A percentile compares a stretch with the other conserved stretches of the same genome.
Conservation (phyloP, 2,329 filamentous ascomycete genomes). For the Magnaporthales sp. region DNA sequence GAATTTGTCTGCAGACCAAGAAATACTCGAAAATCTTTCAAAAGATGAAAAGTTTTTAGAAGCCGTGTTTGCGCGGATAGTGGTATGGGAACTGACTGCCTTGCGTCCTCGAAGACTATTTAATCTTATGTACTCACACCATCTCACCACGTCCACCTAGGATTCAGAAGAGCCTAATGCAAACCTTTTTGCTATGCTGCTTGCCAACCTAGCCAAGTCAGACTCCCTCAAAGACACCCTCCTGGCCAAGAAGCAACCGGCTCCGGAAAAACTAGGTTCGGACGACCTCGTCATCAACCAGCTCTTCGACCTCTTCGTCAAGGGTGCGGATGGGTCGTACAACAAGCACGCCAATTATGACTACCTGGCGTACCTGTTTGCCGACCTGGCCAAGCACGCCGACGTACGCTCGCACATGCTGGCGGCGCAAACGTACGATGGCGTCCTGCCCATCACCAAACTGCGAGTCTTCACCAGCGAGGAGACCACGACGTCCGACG, state of each 20-base stretch:
- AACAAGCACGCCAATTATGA: conserved; percentile 84
- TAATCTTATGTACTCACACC: not conserved
- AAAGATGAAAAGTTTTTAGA: conserved; percentile 77
- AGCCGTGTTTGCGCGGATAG: conserved; percentile 61
- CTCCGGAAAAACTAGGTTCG: conserved; percentile 62
- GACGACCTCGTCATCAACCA: conserved; percentile 77
- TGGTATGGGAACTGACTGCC: conserved; percentile 39
- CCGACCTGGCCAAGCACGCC: conserved; percentile 77
- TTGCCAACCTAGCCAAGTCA: conserved; percentile 84
- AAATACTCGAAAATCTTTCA: conserved; percentile 64
- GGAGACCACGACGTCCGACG: conserved; percentile 46
- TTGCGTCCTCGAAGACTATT: conserved; percentile 9
- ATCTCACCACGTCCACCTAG: conserved; percentile 7
- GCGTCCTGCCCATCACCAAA: conserved; percentile 82
- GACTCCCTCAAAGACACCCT: conserved; percentile 59
- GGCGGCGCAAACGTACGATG: conserved; percentile 65
- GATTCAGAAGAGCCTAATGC: conserved; percentile 69
- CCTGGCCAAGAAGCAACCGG: conserved; percentile 55
- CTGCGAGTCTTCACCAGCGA: conserved; percentile 93
- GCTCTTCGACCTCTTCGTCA: conserved; percentile 91
- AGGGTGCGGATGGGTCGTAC: conserved; percentile 72
- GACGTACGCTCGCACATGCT: conserved; percentile 70
- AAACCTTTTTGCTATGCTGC: conserved; percentile 79
- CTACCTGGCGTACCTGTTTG: conserved; percentile 90
- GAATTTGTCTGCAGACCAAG: conserved; percentile 70